Evolutionary conservation across 1,284 basidiomycete genomes (phyloP).

Genomic region (Austroboletus novae-zelandiae): DNA sequence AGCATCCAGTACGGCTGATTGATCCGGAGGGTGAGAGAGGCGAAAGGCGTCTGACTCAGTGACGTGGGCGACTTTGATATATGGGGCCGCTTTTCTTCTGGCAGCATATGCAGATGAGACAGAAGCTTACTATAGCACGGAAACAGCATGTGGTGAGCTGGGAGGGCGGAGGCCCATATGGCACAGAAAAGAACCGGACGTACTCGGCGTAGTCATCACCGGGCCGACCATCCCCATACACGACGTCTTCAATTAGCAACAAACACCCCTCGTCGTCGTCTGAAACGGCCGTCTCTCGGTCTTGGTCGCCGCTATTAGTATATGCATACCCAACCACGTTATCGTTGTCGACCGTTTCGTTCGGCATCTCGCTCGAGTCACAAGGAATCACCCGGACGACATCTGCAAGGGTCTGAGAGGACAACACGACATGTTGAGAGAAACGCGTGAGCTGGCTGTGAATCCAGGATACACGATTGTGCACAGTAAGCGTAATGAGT

Average conservation of each 20-base stretch:
- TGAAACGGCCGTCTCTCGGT: conserved; percentile 10
- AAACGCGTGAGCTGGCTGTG: conserved; percentile 55
- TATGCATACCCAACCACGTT: conserved; percentile 36
- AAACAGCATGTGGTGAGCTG: background rate
- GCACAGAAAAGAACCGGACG: conserved; percentile 15
- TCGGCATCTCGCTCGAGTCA: conserved; percentile 52
- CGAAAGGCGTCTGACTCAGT: conserved; percentile 48
- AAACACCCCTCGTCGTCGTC: conserved; percentile 38
- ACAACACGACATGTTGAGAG: conserved; percentile 65
- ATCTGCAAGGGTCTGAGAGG: conserved; percentile 72
- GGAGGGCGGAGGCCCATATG: too few relatives aligned
- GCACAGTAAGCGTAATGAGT: conserved; percentile 56
- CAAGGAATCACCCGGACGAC: conserved; percentile 64
- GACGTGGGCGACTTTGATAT: conserved; percentile 44
- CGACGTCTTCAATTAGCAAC: conserved; percentile 57
- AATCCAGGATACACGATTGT: conserved; percentile 60
- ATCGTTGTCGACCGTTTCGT: conserved; percentile 37
- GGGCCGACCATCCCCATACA: conserved; percentile 52
- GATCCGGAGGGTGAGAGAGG: conserved; percentile 55
- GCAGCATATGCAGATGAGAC: conserved; percentile 37
- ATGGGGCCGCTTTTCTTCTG: conserved; percentile 32
- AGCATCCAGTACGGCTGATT: conserved; percentile 79
- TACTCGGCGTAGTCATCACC: conserved; percentile 61
- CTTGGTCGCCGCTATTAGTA: conserved; percentile 14
- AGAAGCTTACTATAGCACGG: conserved; percentile 48